A percentile compares a stretch with the other conserved stretches of the same genome.
Conservation (phyloP, 1,284 basidiomycete genomes). For the Cutaneotrichosporon spelunceum region DNA sequence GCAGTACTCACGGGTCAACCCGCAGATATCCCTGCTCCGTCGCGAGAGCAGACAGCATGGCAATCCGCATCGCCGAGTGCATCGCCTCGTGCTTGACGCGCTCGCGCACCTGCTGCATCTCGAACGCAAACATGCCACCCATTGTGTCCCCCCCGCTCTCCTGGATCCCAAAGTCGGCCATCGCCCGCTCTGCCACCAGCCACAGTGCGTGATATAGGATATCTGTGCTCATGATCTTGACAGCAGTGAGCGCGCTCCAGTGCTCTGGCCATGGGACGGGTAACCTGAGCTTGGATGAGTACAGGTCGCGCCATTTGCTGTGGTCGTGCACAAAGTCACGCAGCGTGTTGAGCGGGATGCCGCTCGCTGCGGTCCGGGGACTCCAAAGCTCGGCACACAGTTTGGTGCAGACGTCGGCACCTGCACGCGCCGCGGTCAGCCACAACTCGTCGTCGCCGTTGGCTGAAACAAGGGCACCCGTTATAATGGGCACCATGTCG, state of each 20-base stretch:
- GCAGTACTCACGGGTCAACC: slow-evolving; percentile 54
- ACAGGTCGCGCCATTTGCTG: slow-evolving; percentile 69
- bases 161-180: slow-evolving; percentile 77
- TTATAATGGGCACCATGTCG: slow-evolving; percentile 1
- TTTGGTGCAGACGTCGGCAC: slow-evolving; percentile 72
- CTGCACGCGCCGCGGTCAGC: slow-evolving; percentile 64
- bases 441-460: slow-evolving; percentile 37
- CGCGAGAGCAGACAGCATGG: slow-evolving; percentile 68
- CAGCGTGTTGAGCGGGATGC: slow-evolving; percentile 67
- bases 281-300: slow-evolving; percentile 73
- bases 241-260: slow-evolving; percentile 85
- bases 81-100: slow-evolving; percentile 74
- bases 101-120: slow-evolving; percentile 64
- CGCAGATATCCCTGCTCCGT: slow-evolving; percentile 74
- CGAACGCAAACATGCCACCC: slow-evolving; percentile 29
- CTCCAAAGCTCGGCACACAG: slow-evolving; percentile 75
- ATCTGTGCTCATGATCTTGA: slow-evolving; percentile 72
- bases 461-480: neutral
- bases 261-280: slow-evolving; percentile 74
- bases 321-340: slow-evolving; percentile 62
- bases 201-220: slow-evolving; percentile 88
- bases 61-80: slow-evolving; percentile 77
- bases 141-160: slow-evolving; percentile 50
- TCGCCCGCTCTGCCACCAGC: slow-evolving; percentile 50
- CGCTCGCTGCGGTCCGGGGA: slow-evolving; percentile 67